phyloP scores from a whole-genome alignment of 2,329 filamentous ascomycete species.

The Calonectria henricotiae region DNA sequence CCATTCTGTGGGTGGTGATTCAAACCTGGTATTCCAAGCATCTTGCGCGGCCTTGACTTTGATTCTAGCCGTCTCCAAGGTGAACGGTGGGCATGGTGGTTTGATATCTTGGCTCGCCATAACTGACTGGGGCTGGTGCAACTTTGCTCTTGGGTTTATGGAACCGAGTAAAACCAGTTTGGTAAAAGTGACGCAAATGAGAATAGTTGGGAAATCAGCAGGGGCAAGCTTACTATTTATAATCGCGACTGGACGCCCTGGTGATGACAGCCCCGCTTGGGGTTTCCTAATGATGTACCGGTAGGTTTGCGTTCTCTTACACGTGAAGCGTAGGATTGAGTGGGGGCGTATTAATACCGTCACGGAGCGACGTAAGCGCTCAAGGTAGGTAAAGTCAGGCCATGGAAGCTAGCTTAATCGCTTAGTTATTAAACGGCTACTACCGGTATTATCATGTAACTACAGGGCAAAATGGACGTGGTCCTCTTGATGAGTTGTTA shows the following conservation, averaged over 20 bases:
- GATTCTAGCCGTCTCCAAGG: slow-evolving; percentile 76
- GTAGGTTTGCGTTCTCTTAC: background rate
- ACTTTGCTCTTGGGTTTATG: background rate
- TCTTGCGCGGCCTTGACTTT: slow-evolving; percentile 91
- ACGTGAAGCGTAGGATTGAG: slow-evolving; percentile 2
- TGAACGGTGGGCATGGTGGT: slow-evolving; percentile 80
- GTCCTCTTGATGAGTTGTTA: background rate
- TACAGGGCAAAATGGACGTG: background rate
- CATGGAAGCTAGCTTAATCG: too few species aligned
- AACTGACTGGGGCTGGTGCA: background rate
- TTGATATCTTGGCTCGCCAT: slow-evolving; percentile 25
- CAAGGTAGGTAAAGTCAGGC: too few species aligned
- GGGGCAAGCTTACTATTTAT: background rate
- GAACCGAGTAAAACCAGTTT: background rate
- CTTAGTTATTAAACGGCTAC: too few species aligned
- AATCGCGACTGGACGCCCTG: too few species aligned
- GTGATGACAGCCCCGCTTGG: slow-evolving; percentile 1
- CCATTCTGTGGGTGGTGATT: background rate
- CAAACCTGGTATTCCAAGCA: slow-evolving; percentile 84
- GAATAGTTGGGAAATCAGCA: too few species aligned
- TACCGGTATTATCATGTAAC: too few species aligned
- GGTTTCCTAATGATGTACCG: background rate
- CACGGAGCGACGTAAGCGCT: background rate
- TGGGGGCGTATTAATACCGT: background rate
- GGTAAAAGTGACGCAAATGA: too few species aligned